phyloP scores from a whole-genome alignment of 129 eudicot genomes.

The Saposhnikovia divaricata region DNA sequence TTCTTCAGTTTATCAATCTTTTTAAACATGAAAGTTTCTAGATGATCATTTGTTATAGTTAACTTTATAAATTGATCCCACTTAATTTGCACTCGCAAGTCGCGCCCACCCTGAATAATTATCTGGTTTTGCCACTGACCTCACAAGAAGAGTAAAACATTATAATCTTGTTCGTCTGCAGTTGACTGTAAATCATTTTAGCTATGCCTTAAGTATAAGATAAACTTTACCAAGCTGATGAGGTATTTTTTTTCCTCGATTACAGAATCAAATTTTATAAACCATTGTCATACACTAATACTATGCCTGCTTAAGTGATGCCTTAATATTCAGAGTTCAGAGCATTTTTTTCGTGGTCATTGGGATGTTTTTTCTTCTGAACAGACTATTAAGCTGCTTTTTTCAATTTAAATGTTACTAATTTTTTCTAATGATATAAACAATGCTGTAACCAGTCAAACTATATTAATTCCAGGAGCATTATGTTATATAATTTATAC shows the following conservation, averaged over 20 bases:
- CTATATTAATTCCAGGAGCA: not conserved
- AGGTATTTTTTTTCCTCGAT: not conserved
- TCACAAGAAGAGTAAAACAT: not conserved
- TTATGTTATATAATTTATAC: not conserved
- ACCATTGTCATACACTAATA: not conserved
- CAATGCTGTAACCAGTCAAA: not conserved
- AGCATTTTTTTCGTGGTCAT: not conserved
- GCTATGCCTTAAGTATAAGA: not conserved
- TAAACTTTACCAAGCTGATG: not conserved
- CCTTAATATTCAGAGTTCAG: not conserved
- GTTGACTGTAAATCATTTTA: not conserved
- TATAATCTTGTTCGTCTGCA: not conserved
- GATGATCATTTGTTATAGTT: not conserved
- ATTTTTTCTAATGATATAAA: not conserved
- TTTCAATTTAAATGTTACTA: not conserved
- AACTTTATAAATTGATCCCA: not conserved
- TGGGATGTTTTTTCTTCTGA: slow-evolving; percentile 6
- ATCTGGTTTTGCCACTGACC: no score
- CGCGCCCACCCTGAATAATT: no score
- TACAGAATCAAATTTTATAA: not conserved
- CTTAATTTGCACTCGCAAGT: not conserved
- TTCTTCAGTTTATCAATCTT: not conserved
- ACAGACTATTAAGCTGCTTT: not conserved
- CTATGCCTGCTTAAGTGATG: not conserved
- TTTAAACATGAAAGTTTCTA: not conserved